A percentile compares a stretch with the other conserved stretches of the same genome.
Conservation (phyloP, 768 basidiomycete species). For the Termitomyces sp. region DNA sequence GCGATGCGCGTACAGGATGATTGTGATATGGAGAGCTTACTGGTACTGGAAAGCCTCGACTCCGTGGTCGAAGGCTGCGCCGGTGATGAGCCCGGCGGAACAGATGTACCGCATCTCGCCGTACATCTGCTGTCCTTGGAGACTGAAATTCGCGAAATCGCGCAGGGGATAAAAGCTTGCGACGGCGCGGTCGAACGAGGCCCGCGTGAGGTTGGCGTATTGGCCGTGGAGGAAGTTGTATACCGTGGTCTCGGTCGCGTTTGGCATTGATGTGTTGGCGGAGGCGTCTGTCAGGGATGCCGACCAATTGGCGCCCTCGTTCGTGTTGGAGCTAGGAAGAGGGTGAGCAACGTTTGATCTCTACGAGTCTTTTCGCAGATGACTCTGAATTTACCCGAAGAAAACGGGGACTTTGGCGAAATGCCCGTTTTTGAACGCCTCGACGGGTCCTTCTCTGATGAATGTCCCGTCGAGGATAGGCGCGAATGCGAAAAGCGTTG, state of each 20-base stretch:
- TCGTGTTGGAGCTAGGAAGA: conserved; percentile 28
- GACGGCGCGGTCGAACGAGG: conserved; percentile 26
- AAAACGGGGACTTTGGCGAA: conserved; percentile 35
- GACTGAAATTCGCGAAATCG: conserved; percentile 28
- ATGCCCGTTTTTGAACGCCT: conserved; percentile 29
- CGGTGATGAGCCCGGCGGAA: conserved; percentile 30
- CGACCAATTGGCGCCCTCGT: conserved; percentile 39
- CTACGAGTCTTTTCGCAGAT: background rate
- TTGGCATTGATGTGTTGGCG: conserved; percentile 33
- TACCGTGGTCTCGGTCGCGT: conserved; percentile 31
- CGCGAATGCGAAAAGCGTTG: conserved; percentile 32
- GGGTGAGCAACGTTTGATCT: background rate
- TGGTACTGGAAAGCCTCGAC: conserved; percentile 28
- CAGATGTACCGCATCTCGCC: conserved; percentile 40
- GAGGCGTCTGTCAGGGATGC: conserved; percentile 24
- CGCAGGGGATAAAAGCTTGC: conserved; percentile 26
- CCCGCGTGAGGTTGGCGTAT: conserved; percentile 23
- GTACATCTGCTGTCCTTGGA: conserved; percentile 40
- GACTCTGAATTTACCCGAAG: conserved; percentile 25
- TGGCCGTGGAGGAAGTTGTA: conserved; percentile 38
- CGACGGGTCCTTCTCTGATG: conserved; percentile 28
- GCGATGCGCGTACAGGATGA: background rate
- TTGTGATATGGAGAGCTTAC: conserved; percentile 15
- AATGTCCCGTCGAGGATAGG: conserved; percentile 31
- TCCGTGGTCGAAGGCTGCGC: conserved; percentile 16